Base-by-base conservation (phyloP, 306 rosid species). In the Myrica gale region DNA sequence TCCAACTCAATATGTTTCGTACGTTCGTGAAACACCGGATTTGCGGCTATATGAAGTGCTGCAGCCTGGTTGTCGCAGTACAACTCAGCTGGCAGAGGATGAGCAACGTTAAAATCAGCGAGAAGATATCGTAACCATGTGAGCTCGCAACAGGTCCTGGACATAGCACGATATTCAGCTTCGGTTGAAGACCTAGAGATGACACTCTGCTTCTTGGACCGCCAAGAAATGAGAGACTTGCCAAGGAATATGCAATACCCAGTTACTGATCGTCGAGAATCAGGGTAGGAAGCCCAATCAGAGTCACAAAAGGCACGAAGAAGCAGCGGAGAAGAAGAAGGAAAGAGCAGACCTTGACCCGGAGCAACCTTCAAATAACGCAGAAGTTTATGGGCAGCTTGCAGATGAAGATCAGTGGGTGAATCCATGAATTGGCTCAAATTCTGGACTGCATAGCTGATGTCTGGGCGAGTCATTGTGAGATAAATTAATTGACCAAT, bases 271-370 rank as follows among this genome's bases (percentile, higher is more conserved):
- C 42, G 5, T 7, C 44, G 7, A 1, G 69, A 23, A 7, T 39
- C 69, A 23, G 69, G 69, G n/a, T 1, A 63, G 26, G 69, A 10
- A 0, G 44, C 69, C 69, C 69, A 63, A 63, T 63, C 69, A 5
- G 69, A 63, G 8, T 63, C 69, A 32, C 42, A 23, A 32, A 23
- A 63, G 4, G 42, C 69, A 5, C 15, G 3, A 9, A 63, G 13
- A 8, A 4, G 43, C 1, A 39, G 42, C 23, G 12, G 2, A 1
- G 43, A 23, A 2, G 12, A 3, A 32, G 44, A 4, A 26, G 41
- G 45, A 23, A 63, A 9, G 1, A 63, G 26, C 1, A 63, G 15
- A 4, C 45, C 69, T 15, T 63, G 41, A 4, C 69, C 45, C 15
- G 44, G 45, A 63, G 15, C 26, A 9, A 1, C 43, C 6, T 63